Evolutionary conservation across 2,329 filamentous ascomycete genomes (phyloP), one percentile per base, ranked within the genome.

Genomic region (Colletotrichum sp.): DNA sequence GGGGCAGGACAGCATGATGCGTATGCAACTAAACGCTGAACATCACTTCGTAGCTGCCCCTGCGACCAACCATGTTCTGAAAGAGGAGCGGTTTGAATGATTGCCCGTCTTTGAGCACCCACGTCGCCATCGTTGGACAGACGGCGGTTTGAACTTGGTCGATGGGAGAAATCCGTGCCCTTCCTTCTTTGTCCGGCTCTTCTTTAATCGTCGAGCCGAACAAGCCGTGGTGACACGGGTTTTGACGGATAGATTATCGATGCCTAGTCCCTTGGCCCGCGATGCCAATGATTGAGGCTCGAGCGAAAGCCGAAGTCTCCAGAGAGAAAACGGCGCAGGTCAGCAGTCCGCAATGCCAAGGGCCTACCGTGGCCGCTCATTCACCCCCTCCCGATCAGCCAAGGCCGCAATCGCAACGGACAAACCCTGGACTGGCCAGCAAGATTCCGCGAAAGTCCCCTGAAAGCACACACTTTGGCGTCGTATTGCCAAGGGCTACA

Each of bases 211-310:
- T 60, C 18, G n/a, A 66, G 52, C 60, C 68, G 60, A 66, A n/a
- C 21, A 71, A 67, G 68, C 68, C 71, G 39, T 52, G 24, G 26
- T 16, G 24, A 8, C 21, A 59, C 64, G 24, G 34, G 36, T n/a
- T 44, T 30, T 64, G 63, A 34, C 21, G 57, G 64, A 65, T 55
- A 39, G 63, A 69, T 76, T 24, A 49, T 44, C 57, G 55, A 76
- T 60, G 70, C 59, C 70, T 59, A 76, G 73, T 49, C 64, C 70
- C 64, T 76, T 73, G 73, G 70, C 71, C 64, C 73, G 64, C 18
- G 28, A 73, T 73, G 70, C 73, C 73, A 76, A 69, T 60, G 44
- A 44, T 36, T 73, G 70, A 76, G 73, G 70, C 73, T 76, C 70
- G 73, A 69, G 15, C 34, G 34, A 59, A 28, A 72, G 44, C 73